These are phyloP conservation scores for Celoporthe dispersa DNA, from an alignment of 2,329 filamentous ascomycete genomes.

Conservation along the genomic window DNA sequence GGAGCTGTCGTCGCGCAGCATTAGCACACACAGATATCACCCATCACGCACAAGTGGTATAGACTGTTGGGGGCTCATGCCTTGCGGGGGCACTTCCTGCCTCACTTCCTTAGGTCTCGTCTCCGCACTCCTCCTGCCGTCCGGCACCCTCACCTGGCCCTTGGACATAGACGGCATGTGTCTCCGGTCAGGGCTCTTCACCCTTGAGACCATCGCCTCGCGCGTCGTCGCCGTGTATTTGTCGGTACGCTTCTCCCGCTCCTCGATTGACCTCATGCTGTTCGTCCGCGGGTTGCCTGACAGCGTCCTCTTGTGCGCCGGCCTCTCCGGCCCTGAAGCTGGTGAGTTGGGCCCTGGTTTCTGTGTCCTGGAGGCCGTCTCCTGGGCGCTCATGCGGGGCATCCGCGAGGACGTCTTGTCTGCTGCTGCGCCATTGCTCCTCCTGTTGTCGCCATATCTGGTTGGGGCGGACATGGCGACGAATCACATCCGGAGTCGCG, in stretches of 20 bases:
- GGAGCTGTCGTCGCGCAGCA: conserved; percentile 42
- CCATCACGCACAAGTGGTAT: conserved; percentile 1
- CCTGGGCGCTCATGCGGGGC: conserved; percentile 37
- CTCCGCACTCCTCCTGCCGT: conserved; percentile 50
- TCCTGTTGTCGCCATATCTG: conserved; percentile 36
- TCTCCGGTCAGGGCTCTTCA: conserved; percentile 61
- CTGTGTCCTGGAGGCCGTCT: conserved; percentile 43
- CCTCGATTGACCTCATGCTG: conserved; percentile 53
- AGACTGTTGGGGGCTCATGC: conserved; percentile 42
- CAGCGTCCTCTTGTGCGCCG: conserved; percentile 59
- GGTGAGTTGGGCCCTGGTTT: conserved; percentile 34
- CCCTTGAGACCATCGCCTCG: conserved; percentile 64
- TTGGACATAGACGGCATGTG: conserved; percentile 39
- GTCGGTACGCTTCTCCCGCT: conserved; percentile 63
- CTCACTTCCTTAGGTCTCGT: conserved; percentile 49
- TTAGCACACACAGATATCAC: conserved; percentile 32
- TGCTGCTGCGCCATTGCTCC: conserved; percentile 30
- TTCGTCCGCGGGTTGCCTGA: conserved; percentile 60
- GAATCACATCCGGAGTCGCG: conserved; percentile 35
- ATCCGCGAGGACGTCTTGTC: conserved; percentile 30
- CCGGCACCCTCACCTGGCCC: conserved; percentile 41
- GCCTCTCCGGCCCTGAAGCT: conserved; percentile 22
- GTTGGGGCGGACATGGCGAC: conserved; percentile 35
- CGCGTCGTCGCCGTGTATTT: conserved; percentile 61
- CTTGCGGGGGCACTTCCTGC: conserved; percentile 52